phyloP scores from a whole-genome alignment of 1,284 basidiomycete species.

The Leccinum pallidistipes region DNA sequence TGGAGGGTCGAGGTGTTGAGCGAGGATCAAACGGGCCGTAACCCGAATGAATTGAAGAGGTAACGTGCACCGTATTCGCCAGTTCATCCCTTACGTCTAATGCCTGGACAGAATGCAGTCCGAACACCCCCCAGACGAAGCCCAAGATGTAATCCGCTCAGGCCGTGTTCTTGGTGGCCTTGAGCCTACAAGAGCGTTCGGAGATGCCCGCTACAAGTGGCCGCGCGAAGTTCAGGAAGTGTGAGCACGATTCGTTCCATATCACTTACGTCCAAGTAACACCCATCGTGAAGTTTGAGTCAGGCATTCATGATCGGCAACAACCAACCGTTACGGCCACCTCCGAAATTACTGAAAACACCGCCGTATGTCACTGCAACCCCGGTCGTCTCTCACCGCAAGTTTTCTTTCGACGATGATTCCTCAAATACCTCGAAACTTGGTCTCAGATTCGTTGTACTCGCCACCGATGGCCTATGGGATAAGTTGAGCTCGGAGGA shows the following conservation, averaged over 20 bases:
- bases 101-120: slow-evolving; percentile 65
- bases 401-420: slow-evolving; percentile 46
- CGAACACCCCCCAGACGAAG: slow-evolving; percentile 88
- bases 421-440: slow-evolving; percentile 19
- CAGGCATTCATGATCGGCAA: slow-evolving; percentile 68
- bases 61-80: slow-evolving; percentile 29
- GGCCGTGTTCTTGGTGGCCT: slow-evolving; percentile 92
- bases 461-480: slow-evolving; percentile 96
- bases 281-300: slow-evolving; percentile 50
- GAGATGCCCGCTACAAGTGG: slow-evolving; percentile 96
- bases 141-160: slow-evolving; percentile 77
- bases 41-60: slow-evolving; percentile 78
- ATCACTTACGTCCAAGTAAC: slow-evolving; percentile 3
- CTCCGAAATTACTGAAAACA: slow-evolving; percentile 69
- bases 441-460: slow-evolving; percentile 71
- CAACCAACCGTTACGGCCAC: slow-evolving; percentile 56
- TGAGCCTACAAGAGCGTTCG: slow-evolving; percentile 93
- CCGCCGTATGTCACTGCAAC: slow-evolving; percentile 94
- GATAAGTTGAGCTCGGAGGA: slow-evolving; percentile 95
- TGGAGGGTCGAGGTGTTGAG: slow-evolving; percentile 93
- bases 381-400: slow-evolving; percentile 87
- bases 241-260: slow-evolving; percentile 44
- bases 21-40: slow-evolving; percentile 95
- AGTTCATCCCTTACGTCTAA: slow-evolving; percentile 5
- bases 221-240: slow-evolving; percentile 67